Base-by-base conservation (phyloP, 768 basidiomycete species). In the Amanita muscaria region DNA sequence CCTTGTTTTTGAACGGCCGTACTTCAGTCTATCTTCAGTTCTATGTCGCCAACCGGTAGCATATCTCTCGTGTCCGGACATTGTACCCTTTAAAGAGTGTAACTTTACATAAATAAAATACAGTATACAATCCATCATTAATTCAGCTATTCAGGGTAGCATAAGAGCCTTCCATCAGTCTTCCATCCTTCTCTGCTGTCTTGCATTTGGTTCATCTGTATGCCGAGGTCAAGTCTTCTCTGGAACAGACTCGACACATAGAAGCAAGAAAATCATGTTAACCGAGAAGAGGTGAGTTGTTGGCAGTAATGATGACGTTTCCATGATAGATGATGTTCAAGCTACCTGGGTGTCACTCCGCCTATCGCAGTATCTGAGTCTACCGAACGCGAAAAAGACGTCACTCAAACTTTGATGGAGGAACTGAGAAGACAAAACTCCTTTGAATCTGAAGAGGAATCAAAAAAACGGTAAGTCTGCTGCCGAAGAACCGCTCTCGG, bases 361-460 rank as follows among this genome's bases (percentile, higher is more conserved):
- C 91, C 90, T 42, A 92, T 94, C 55, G 82, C 88, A 36, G 77
- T 74, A 18, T 65, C 61, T 24, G 82, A 85, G 53, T 91, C 88
- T 15, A 87, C 64, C 40, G 73, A 79, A 48, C 73, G 81, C 54
- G 88, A 91, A 65, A 83, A 81, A 61, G 84, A 87, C 61, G 85
- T 91, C 16, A 90, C 88, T 0, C 57, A 70, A 14, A 84, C 87
- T 5, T 69, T 99, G 42, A 88, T 97, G 85, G 82, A 89, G 46
- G 94, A 99, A 62, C 74, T 99, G 24, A 74, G 80, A 56, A 68
- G 76, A 35, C 83, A 94, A 57, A 83, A 86, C 46, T 83, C 83
- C 2, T 94, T 96, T 62, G 94, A 97, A 66, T 80, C 73, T 37
- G 87, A 90, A 49, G 83, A 88, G 43, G 92, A 97, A 63, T 73